Base-by-base conservation (phyloP, 768 basidiomycete genomes). In the Pleurotus salmoneostramineus region DNA sequence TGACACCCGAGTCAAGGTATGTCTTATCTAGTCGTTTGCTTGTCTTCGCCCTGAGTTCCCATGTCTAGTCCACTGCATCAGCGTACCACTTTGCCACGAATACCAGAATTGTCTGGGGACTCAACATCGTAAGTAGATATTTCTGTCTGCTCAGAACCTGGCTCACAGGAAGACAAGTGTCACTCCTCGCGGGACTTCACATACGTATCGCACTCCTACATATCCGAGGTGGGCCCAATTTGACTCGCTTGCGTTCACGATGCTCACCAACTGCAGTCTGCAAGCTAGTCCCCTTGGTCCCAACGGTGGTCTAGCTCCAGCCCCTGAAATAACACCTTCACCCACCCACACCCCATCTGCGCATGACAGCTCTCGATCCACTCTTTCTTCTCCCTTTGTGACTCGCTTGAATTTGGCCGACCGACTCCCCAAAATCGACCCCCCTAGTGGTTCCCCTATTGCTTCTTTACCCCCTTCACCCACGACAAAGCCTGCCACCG, bases 1-100 rank as follows among this genome's bases (percentile, higher is more conserved):
- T 74, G 55, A 81, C 80, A 3, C 80, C 80, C 43, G 77, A 78
- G 61, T 77, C 78, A 43, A 81, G 79, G 80, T 76, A 33, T 61
- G 65, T 57, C 14, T 17, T 17, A 45, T 6, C 48, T 32, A 27
- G 21, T 50, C 21, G 31, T 2, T 11, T 10, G 46, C 8, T 46
- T 51, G 49, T 42, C 48, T 44, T 49, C 34, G 49, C 36, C 55
- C 65, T 34, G 55, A 35, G n/a, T 14, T 54, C 45, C 3, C 43
- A 44, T 37, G 12, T 46, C 47, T 43, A 67, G 66, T 50, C 63
- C 64, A 5, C 57, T 67, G 44, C 66, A 69, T 27, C 68, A 67
- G 59, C 63, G 65, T 32, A 60, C 64, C 6, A 64, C 66, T 17
- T 54, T 58, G 21, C 56, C 60, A 49, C 62, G 57, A 44, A 37